phyloP scores from a whole-genome alignment of 2,329 filamentous ascomycete species.

The Botrytis fragariae region DNA sequence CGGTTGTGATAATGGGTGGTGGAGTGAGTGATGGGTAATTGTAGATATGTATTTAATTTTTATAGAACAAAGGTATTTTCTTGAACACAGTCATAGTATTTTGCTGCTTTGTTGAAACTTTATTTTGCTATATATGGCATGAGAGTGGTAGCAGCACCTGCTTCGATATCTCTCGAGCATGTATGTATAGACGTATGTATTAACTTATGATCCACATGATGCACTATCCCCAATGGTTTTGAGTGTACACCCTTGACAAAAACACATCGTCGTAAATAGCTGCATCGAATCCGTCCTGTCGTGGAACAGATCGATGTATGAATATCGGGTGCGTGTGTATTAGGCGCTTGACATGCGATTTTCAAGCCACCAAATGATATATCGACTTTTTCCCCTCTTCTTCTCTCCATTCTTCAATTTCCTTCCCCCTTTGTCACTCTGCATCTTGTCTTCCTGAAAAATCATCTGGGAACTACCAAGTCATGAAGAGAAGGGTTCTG shows the following conservation, averaged over 20 bases:
- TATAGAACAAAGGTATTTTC: background rate
- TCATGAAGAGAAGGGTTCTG: background rate
- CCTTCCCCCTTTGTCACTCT: background rate
- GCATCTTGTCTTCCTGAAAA: background rate
- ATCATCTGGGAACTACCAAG: background rate
- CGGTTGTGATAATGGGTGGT: background rate
- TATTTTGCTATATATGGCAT: background rate
- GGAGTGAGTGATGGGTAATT: background rate
- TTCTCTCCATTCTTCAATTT: background rate
- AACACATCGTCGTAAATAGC: no score
- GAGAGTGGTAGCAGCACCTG: slow-evolving; percentile 18
- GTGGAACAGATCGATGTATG: background rate
- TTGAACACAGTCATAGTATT: background rate
- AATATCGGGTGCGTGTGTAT: background rate
- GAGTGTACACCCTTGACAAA: background rate
- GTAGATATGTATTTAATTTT: background rate
- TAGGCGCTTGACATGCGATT: background rate
- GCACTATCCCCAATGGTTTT: background rate
- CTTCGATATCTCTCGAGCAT: slow-evolving; percentile 7
- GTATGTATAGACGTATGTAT: background rate
- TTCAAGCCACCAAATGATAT: background rate
- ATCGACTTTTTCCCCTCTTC: background rate
- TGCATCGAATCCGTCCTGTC: background rate
- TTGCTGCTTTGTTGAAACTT: background rate
- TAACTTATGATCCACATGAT: background rate